Evolutionary conservation across 768 basidiomycete species (phyloP).

Genomic region (Lactifluus piperatus): DNA sequence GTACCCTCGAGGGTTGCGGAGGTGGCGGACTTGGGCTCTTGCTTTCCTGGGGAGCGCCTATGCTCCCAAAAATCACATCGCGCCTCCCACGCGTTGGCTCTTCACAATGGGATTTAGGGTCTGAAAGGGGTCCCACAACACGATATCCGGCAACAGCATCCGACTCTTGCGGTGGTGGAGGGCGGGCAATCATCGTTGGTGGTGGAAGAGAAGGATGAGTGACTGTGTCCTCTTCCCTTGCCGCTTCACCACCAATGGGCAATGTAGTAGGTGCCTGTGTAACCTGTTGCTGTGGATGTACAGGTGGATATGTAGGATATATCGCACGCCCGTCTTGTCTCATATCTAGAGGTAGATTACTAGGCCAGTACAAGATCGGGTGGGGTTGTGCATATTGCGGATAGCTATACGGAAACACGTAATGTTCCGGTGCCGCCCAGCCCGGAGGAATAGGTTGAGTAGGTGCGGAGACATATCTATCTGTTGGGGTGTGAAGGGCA

Average conservation of each 20-base stretch:
- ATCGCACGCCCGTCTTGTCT: slow-evolving; percentile 4
- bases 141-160: slow-evolving; percentile 32
- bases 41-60: slow-evolving; percentile 9
- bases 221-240: slow-evolving; percentile 2
- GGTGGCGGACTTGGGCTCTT: slow-evolving; percentile 23
- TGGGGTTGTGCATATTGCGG: slow-evolving; percentile 20
- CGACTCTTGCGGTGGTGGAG: slow-evolving; percentile 29
- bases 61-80: slow-evolving; percentile 19
- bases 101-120: background rate
- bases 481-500: slow-evolving; percentile 14
- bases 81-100: slow-evolving; percentile 7
- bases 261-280: background rate
- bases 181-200: slow-evolving; percentile 27
- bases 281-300: slow-evolving; percentile 7
- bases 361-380: slow-evolving; percentile 35
- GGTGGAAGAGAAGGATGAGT: slow-evolving; percentile 22
- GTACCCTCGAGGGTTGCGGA: slow-evolving; percentile 1
- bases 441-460: slow-evolving; percentile 15
- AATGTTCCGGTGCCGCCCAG: slow-evolving; percentile 23
- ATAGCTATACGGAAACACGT: slow-evolving; percentile 27
- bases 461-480: slow-evolving; percentile 13
- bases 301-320: slow-evolving; percentile 13
- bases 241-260: background rate
- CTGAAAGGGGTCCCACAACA: slow-evolving; percentile 22
- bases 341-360: slow-evolving; percentile 12